Evolutionary conservation across 1,139 yeast genomes (phyloP), one percentile per base, ranked within the genome.

Genomic region (Saccharomyces hybrid): DNA sequence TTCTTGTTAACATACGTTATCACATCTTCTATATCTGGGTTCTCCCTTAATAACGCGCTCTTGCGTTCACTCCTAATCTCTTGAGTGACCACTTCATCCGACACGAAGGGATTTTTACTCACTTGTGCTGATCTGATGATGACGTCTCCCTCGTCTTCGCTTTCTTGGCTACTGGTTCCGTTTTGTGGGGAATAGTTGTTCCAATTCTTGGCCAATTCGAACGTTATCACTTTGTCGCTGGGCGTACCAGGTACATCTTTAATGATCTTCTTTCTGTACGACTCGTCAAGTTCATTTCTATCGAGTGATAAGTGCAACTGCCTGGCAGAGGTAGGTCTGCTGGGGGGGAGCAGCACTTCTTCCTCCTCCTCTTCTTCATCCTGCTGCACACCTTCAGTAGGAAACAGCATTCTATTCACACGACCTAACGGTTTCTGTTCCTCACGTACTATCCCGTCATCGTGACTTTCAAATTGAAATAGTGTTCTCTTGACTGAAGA

Each of bases 191-290:
- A 59, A 27, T 55, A 51, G 48, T 62, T 62, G 47, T 60, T 52
- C 67, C 67, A 64, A 27, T 61, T 55, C 16, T 57, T 50, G 5
- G 63, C 59, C 14, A 60, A 57, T 41, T 62, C 60, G 47, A 55
- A 58, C 13, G 69, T 60, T 7, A 64, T 61, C 5, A 66, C 54
- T 50, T 59, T 61, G 47, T 65, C 62, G 28, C 60, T 61, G 26
- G 70, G 70, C 1, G 70, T 67, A 3, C 64, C 64, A 1, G 68
- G 67, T 23, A 52, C 57, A 26, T 53, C 52, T 42, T 54, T 56
- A 6, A 54, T 53, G 13, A 34, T 47, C 42, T 56, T 54, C 31
- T 25, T 16, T 14, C 14, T n/a, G 5, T 34, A 42, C 16, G 16
- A 20, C 4, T 50, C 47, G 4, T 38, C 44, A 16, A 11, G 6